phyloP scores from a whole-genome alignment of 352 stramenopile genomes.

The Elongisporangium undulatum region DNA sequence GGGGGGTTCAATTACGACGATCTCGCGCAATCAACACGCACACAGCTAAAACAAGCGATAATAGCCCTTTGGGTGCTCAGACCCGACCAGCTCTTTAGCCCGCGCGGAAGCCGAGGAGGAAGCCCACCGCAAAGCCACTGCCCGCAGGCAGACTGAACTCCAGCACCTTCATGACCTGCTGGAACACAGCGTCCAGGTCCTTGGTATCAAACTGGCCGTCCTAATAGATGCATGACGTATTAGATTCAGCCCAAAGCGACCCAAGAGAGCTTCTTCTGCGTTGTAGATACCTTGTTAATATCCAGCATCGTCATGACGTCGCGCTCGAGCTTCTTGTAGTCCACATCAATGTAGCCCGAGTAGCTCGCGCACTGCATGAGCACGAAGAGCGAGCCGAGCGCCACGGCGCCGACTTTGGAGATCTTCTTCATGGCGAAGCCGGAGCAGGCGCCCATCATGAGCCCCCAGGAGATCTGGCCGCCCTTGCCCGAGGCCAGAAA shows the following conservation, averaged over 20 bases:
- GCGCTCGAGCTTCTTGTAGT: constrained; percentile 90
- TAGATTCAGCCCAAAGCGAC: neutral
- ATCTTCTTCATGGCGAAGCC: constrained; percentile 90
- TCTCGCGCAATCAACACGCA: neutral
- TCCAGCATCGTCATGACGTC: constrained; percentile 72
- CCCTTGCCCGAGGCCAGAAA: constrained; percentile 63
- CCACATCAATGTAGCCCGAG: constrained; percentile 88
- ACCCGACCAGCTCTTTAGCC: constrained; percentile 28
- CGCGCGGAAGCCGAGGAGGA: constrained; percentile 71
- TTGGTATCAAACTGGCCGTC: constrained; percentile 70
- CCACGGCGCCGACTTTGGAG: constrained; percentile 84
- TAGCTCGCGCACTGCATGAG: constrained; percentile 87
- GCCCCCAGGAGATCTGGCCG: constrained; percentile 86
- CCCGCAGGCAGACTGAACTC: constrained; percentile 75
- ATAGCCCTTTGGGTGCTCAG: neutral
- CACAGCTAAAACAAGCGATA: neutral
- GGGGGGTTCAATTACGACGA: neutral
- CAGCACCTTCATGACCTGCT: constrained; percentile 71
- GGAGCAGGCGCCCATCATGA: constrained; percentile 88
- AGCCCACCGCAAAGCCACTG: constrained; percentile 70
- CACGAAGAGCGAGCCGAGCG: constrained; percentile 85
- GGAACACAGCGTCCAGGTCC: constrained; percentile 74
- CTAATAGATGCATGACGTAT: constrained; percentile 18
- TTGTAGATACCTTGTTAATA: constrained; percentile 57
- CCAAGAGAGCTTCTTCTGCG: neutral